Conservation (phyloP, 169 alveolate genomes). For the Babesia ovis region DNA sequence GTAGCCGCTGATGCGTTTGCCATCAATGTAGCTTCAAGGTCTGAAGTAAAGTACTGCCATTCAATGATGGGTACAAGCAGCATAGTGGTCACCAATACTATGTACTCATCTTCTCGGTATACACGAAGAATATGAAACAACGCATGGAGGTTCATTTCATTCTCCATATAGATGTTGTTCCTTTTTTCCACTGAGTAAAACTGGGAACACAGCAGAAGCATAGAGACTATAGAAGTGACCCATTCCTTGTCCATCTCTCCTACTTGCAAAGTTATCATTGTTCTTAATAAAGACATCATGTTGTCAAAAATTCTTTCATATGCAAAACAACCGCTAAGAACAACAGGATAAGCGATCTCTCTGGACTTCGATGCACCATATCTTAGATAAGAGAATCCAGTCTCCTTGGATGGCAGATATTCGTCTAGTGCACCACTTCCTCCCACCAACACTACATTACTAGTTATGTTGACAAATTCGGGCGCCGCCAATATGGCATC, state of each 20-base stretch:
- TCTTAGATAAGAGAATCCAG: neutral
- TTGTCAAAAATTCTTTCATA: neutral
- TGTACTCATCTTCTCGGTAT: neutral
- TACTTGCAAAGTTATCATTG: neutral
- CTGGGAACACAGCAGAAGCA: slow-evolving; percentile 10
- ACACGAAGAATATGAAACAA: neutral
- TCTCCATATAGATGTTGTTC: neutral
- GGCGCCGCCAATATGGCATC: neutral
- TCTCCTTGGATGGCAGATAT: neutral
- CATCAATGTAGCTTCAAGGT: neutral
- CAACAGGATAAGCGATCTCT: neutral
- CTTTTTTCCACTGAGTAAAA: neutral
- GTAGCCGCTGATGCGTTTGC: neutral
- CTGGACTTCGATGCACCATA: neutral
- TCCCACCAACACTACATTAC: neutral
- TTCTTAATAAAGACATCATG: neutral
- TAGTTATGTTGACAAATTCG: neutral
- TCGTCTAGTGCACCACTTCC: neutral
- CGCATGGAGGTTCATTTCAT: neutral
- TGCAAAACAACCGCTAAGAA: neutral
- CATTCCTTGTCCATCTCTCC: neutral
- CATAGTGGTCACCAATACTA: slow-evolving; percentile 8
- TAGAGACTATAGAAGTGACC: slow-evolving; percentile 3
- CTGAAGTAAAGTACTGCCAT: slow-evolving; percentile 15
- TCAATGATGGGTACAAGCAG: slow-evolving; percentile 14